These are phyloP conservation scores for Trichoderma afroharzianum DNA, from an alignment of 2,329 filamentous ascomycete species.

Conservation along the genomic window DNA sequence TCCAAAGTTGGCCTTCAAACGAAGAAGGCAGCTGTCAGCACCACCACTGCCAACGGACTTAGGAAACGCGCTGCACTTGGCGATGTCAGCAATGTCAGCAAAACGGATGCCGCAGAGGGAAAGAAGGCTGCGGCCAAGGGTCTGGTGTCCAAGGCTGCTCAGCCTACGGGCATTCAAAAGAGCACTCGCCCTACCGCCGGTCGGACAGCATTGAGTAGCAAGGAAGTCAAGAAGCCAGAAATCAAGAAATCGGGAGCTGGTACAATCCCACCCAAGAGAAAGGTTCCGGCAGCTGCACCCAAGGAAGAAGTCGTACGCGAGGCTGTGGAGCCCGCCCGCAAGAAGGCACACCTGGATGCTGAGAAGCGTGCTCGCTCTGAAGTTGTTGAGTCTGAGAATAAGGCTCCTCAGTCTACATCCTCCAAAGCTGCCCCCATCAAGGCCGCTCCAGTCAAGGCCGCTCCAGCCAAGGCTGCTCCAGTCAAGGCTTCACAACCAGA, in stretches of 20 bases:
- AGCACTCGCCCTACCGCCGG: slow-evolving; percentile 52
- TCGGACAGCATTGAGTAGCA: slow-evolving; percentile 60
- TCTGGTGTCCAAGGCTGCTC: slow-evolving; percentile 74
- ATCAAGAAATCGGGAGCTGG: slow-evolving; percentile 73
- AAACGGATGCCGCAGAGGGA: slow-evolving; percentile 65
- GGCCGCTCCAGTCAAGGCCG: slow-evolving; percentile 26
- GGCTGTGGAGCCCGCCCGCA: slow-evolving; percentile 65
- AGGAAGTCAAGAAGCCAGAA: slow-evolving; percentile 62
- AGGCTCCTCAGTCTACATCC: background rate
- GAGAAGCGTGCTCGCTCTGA: slow-evolving; percentile 41
- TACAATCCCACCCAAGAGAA: slow-evolving; percentile 67
- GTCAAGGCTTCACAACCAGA: background rate
- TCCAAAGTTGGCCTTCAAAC: slow-evolving; percentile 63
- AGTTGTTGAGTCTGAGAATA: slow-evolving; percentile 30
- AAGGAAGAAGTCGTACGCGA: slow-evolving; percentile 59
- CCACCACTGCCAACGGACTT: slow-evolving; percentile 44
- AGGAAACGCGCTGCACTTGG: slow-evolving; percentile 82
- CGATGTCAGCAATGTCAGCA: slow-evolving; percentile 93
- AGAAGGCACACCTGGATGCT: slow-evolving; percentile 57
- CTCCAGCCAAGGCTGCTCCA: background rate
- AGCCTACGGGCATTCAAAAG: slow-evolving; percentile 82
- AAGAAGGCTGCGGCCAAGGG: slow-evolving; percentile 71
- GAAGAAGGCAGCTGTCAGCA: slow-evolving; percentile 60
- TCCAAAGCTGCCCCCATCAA: background rate
- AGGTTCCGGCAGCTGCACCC: slow-evolving; percentile 49